Evolutionary conservation across 345 rosid genomes (phyloP).

Genomic region (Sonneratia alba): DNA sequence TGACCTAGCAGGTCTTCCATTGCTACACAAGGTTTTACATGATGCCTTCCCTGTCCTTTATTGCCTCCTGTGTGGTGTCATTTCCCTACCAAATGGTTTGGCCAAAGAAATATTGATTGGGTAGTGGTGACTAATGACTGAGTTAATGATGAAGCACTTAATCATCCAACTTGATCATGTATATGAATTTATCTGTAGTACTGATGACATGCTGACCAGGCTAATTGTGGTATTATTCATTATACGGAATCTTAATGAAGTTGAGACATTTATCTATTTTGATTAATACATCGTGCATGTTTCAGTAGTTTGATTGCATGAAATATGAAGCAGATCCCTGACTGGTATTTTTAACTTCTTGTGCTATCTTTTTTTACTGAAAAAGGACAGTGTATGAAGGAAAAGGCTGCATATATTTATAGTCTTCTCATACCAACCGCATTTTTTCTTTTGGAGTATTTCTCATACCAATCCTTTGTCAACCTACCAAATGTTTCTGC

Average conservation of each 20-base stretch:
- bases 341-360: background rate
- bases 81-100: background rate
- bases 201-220: background rate
- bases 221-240: background rate
- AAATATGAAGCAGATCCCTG: background rate
- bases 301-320: background rate
- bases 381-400: background rate
- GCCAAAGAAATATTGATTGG: background rate
- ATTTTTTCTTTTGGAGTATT: too few relatives aligned
- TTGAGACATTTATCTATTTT: background rate
- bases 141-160: background rate
- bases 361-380: background rate
- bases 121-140: background rate
- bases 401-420: background rate
- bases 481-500: background rate
- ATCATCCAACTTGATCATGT: background rate
- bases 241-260: background rate
- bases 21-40: conserved; percentile 63
- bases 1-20: conserved; percentile 84
- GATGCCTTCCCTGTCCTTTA: conserved; percentile 7
- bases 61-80: background rate
- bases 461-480: background rate
- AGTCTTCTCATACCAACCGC: background rate
- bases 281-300: background rate
- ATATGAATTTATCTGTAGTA: background rate